phyloP scores from a whole-genome alignment of 2,329 filamentous ascomycete species.

The Apiospora sp. region DNA sequence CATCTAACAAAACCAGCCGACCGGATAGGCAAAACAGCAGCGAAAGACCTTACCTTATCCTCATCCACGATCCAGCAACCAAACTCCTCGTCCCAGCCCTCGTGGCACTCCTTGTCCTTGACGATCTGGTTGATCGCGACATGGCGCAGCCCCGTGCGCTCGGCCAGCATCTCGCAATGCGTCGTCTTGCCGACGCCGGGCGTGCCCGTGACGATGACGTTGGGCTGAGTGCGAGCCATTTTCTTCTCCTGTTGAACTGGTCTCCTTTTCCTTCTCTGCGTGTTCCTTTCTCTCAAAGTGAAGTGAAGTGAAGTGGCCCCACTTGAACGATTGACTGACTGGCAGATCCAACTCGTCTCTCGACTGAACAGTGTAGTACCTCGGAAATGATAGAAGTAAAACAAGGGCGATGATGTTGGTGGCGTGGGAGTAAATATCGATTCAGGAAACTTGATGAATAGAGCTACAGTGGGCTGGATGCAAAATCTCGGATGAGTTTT shows the following conservation, averaged over 20 bases:
- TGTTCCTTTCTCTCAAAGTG: neutral
- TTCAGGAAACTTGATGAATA: neutral
- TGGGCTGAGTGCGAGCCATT: constrained; percentile 67
- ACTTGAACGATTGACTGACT: neutral
- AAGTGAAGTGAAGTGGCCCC: neutral
- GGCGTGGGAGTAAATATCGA: neutral
- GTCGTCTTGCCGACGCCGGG: constrained; percentile 96
- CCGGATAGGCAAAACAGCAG: neutral
- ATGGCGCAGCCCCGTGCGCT: constrained; percentile 80
- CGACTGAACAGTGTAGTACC: neutral
- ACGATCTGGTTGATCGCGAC: constrained; percentile 90
- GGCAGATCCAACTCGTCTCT: neutral
- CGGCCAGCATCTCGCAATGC: constrained; percentile 82
- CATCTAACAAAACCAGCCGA: no score
- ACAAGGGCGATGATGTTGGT: neutral
- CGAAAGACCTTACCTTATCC: constrained; percentile 73
- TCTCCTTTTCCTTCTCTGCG: neutral
- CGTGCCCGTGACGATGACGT: constrained; percentile 94
- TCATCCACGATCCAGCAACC: constrained; percentile 95
- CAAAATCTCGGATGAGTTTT: neutral
- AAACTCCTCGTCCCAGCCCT: constrained; percentile 85
- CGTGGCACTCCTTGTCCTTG: constrained; percentile 86
- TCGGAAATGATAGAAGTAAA: neutral
- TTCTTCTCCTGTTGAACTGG: constrained; percentile 29
- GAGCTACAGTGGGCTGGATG: neutral